phyloP scores from a whole-genome alignment of 768 basidiomycete genomes.

The Myochromella boudieri region DNA sequence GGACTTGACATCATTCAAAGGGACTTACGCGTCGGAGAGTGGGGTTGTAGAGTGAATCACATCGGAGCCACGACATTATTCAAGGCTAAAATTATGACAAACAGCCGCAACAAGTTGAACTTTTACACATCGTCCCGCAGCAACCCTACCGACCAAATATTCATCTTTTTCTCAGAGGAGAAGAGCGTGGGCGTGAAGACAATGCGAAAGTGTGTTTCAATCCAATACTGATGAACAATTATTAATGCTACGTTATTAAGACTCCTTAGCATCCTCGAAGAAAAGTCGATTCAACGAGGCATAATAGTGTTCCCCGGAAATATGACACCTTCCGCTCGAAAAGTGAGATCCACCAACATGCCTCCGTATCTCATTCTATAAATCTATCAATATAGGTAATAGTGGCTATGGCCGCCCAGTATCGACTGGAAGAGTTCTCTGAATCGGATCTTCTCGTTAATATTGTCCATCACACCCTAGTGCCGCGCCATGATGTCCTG shows the following conservation, averaged over 20 bases:
- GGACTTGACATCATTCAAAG: constrained; percentile 77
- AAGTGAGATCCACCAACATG: constrained; percentile 56
- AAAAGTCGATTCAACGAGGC: constrained; percentile 85
- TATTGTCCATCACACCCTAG: constrained; percentile 93
- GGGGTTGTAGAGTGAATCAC: constrained; percentile 82
- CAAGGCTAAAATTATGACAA: constrained; percentile 9
- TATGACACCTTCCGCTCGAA: constrained; percentile 96
- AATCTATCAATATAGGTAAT: constrained; percentile 64
- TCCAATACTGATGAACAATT: constrained; percentile 4
- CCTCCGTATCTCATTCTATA: constrained; percentile 9
- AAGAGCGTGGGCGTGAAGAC: constrained; percentile 94
- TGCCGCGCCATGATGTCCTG: constrained; percentile 90
- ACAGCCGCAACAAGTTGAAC: constrained; percentile 84
- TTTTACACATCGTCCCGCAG: constrained; percentile 80
- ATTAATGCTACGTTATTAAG: constrained; percentile 38
- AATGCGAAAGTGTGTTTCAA: constrained; percentile 83
- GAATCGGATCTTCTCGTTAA: constrained; percentile 97
- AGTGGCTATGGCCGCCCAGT: constrained; percentile 82
- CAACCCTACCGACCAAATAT: constrained; percentile 79
- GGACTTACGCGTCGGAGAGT: constrained; percentile 65
- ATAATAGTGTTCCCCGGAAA: constrained; percentile 95
- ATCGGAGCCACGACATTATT: constrained; percentile 19
- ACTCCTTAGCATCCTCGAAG: constrained; percentile 86
- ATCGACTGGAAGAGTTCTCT: constrained; percentile 92
- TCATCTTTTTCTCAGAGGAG: constrained; percentile 95